A percentile compares a stretch with the other conserved stretches of the same genome.
Conservation (phyloP, 371 early-diverging fungal genomes). For the Zopfochytrium polystomum region DNA sequence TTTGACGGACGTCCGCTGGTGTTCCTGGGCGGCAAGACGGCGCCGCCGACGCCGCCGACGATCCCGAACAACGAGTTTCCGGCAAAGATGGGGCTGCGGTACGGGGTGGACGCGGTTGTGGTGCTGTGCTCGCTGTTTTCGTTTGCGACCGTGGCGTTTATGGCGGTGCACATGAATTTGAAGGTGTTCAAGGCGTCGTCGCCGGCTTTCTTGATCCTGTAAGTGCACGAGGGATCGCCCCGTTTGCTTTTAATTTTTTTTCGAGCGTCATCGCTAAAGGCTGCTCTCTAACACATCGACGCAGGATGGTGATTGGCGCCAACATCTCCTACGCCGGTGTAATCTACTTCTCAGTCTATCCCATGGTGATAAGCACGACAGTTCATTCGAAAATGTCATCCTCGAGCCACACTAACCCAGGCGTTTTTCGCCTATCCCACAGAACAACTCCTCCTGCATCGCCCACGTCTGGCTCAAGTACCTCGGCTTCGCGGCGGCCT, state of each 20-base stretch:
- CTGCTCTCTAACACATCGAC: background rate
- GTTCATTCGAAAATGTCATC: too few species aligned
- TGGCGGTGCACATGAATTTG: slow-evolving; percentile 11
- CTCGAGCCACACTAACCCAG: too few species aligned
- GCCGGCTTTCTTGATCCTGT: slow-evolving; percentile 12
- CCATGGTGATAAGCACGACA: too few species aligned
- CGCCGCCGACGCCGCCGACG: slow-evolving; percentile 7
- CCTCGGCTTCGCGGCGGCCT: slow-evolving; percentile 19
- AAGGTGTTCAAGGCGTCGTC: slow-evolving; percentile 22
- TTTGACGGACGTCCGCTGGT: background rate
- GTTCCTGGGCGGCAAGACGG: slow-evolving; percentile 10
- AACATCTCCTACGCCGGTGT: background rate
- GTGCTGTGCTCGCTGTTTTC: slow-evolving; percentile 8
- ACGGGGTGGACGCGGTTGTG: slow-evolving; percentile 14
- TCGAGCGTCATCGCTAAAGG: background rate
- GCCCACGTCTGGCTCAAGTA: slow-evolving; percentile 15
- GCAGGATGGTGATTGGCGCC: slow-evolving; percentile 1
- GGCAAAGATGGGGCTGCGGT: slow-evolving; percentile 13
- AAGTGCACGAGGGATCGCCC: background rate
- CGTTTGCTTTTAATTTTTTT: background rate
- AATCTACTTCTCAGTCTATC: background rate
- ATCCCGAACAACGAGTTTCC: slow-evolving; percentile 6
- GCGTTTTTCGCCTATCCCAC: too few species aligned
- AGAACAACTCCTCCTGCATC: slow-evolving; percentile 13
- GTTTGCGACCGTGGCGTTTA: background rate